These are phyloP conservation scores for Sporothrix variecibatus DNA, from an alignment of 2,329 filamentous ascomycete genomes.

Conservation along the genomic window DNA sequence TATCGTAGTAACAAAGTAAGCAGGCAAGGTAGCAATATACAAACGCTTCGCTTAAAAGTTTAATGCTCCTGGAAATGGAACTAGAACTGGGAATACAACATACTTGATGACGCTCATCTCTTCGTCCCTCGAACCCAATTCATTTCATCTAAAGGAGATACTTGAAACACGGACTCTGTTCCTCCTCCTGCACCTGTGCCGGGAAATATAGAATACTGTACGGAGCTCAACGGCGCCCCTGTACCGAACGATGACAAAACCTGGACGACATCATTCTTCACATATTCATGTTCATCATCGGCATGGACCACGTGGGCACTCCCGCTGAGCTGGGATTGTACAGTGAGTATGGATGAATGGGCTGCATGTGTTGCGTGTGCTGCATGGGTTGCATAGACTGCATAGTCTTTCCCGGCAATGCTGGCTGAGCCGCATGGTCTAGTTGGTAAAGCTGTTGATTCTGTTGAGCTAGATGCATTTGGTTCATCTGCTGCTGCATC, in stretches of 20 bases:
- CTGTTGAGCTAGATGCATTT: neutral
- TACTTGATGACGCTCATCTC: conserved; percentile 10
- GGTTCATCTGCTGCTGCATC: neutral
- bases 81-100: neutral
- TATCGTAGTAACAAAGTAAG: neutral
- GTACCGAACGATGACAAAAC: neutral
- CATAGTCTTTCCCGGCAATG: neutral
- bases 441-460: neutral
- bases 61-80: neutral
- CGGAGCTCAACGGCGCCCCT: neutral
- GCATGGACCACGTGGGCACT: neutral
- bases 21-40: neutral
- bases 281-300: neutral
- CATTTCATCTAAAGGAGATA: neutral
- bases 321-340: neutral
- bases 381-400: neutral
- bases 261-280: neutral
- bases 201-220: neutral
- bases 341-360: neutral
- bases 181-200: neutral
- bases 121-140: neutral
- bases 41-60: neutral
- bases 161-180: neutral
- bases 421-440: neutral
- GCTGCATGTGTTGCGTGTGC: neutral